Evolutionary conservation across 2,329 filamentous ascomycete genomes (phyloP), one percentile per base, ranked within the genome.

Genomic region (Fusarium coicis): DNA sequence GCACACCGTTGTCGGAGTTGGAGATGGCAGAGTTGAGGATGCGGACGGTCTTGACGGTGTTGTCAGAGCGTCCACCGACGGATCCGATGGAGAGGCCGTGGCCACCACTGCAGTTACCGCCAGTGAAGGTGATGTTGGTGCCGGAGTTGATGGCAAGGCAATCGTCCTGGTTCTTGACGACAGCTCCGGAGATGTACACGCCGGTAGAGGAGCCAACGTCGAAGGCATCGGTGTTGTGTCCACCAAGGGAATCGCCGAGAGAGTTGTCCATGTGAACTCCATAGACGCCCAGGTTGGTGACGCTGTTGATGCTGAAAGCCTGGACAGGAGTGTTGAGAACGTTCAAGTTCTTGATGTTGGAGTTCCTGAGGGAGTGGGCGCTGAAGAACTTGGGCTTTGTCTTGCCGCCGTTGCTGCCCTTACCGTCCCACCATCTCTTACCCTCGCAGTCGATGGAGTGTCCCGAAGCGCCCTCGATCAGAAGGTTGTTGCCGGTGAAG

Each of bases 331-430:
- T 83, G 79, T 85, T 85, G 64, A 81, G 70, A 47, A 84, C 80
- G 58, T 83, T 80, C 40, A 85, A 69, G 46, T 76, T 78, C 59
- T 78, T 82, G 73, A 84, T 83, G 67, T 74, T 78, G 23, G 83
- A 83, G 68, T 78, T 70, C 49, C 73, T 79, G 36, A 85, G 73
- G 10, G 78, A 79, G 70, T 85, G 83, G 47, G 86, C 87, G 40
- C 81, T 84, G 82, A 89, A 88, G 82, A 89, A 84, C 83, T 91
- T 89, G 72, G 90, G 90, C 85, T 92, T 92, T 30, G 80, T 88
- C 81, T 86, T 86, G 78, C 90, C 90, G 34, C 89, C 88, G 76
- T 89, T 90, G 76, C 79, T 79, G 40, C 90, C 90, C 80, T 90
- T 74, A 58, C 85, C 84, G 74, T 92, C 90, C 91, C 90, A 92